These are phyloP conservation scores for Corrigiola litoralis DNA, from an alignment of 179 eudicot species.

Conservation along the genomic window DNA sequence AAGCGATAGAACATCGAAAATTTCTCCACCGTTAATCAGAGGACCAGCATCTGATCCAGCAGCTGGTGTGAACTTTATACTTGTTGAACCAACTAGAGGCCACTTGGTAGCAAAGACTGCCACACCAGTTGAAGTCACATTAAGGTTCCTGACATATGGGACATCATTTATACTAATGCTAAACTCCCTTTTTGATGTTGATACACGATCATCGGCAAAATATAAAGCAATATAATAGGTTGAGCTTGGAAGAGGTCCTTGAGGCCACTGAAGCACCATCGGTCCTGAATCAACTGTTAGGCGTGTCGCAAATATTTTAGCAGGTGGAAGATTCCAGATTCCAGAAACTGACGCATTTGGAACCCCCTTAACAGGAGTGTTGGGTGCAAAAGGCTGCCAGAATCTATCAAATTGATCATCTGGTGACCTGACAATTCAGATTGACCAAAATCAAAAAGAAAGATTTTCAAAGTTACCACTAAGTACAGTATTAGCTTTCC, in stretches of 20 bases:
- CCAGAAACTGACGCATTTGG: constrained; percentile 61
- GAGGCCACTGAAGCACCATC: constrained; percentile 73
- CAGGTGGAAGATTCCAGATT: constrained; percentile 90
- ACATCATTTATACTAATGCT: constrained; percentile 61
- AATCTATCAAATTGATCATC: constrained; percentile 88
- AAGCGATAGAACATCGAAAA: constrained; percentile 45
- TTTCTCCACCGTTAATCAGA: constrained; percentile 81
- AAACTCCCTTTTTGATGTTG: constrained; percentile 43
- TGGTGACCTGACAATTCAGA: constrained; percentile 58
- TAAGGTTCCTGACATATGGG: constrained; percentile 46
- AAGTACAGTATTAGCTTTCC: too few relatives aligned
- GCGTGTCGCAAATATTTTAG: constrained; percentile 60
- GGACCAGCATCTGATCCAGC: constrained; percentile 64
- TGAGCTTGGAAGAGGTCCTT: constrained; percentile 49
- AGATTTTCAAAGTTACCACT: too few relatives aligned
- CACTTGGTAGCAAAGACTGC: constrained; percentile 74
- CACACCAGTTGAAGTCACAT: constrained; percentile 55
- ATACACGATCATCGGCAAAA: constrained; percentile 61
- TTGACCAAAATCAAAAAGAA: background rate
- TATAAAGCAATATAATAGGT: constrained; percentile 78
- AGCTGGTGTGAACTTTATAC: constrained; percentile 51
- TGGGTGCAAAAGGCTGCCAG: constrained; percentile 77
- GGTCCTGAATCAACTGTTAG: constrained; percentile 38
- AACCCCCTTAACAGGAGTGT: constrained; percentile 31
- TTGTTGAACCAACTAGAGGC: constrained; percentile 79